Conservation (phyloP, 1,284 basidiomycete species). For the Gymnopus androsaceus region DNA sequence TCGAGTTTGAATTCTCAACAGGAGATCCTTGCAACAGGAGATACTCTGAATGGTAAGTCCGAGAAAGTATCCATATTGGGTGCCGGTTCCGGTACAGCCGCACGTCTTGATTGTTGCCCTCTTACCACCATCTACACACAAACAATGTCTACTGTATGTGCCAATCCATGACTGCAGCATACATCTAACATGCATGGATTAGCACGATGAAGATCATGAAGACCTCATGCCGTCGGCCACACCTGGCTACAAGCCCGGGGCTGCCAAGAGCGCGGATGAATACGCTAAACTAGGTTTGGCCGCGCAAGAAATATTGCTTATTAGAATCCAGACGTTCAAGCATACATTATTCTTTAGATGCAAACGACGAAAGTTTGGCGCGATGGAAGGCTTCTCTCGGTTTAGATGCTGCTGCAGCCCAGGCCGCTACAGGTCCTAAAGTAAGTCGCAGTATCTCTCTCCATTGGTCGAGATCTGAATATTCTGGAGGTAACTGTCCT, state of each 20-base stretch:
- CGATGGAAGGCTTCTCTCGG: conserved; percentile 93
- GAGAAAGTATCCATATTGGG: background rate
- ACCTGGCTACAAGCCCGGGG: conserved; percentile 74
- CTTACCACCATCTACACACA: background rate
- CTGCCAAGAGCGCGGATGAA: conserved; percentile 68
- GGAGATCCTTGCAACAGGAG: too few relatives aligned
- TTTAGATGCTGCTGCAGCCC: conserved; percentile 58
- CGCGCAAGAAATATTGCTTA: too few relatives aligned
- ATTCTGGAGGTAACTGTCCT: conserved; percentile 63
- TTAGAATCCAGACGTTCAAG: too few relatives aligned
- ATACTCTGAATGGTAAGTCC: too few relatives aligned
- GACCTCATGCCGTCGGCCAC: conserved; percentile 66
- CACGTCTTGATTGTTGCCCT: background rate
- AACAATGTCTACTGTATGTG: conserved; percentile 45
- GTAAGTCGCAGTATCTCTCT: conserved; percentile 37
- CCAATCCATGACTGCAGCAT: background rate
- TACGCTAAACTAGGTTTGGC: conserved; percentile 72
- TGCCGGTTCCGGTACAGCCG: background rate
- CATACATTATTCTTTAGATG: too few relatives aligned
- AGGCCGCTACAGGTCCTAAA: conserved; percentile 59
- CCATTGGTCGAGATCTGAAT: background rate
- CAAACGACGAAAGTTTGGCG: conserved; percentile 80
- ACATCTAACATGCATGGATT: conserved; percentile 19
- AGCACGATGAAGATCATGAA: conserved; percentile 59
- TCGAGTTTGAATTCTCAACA: too few relatives aligned